Evolutionary conservation across 116 monocot species (phyloP).

Genomic region (Posidonia oceanica): DNA sequence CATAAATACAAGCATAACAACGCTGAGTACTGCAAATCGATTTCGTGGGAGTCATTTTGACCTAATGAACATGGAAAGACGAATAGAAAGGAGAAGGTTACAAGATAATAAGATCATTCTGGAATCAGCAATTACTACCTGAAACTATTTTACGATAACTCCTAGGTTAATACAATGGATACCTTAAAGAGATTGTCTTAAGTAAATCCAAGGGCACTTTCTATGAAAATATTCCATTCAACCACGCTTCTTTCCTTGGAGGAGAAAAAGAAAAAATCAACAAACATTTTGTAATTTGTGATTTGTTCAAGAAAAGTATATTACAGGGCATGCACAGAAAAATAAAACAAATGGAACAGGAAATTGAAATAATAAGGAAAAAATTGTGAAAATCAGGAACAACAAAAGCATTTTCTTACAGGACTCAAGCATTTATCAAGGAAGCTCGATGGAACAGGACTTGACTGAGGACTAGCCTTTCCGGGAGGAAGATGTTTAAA

Average conservation of each 20-base stretch:
- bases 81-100: too few species aligned
- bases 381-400: constrained; percentile 21
- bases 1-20: too few species aligned
- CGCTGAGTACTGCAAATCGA: too few species aligned
- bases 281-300: not conserved
- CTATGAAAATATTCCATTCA: not conserved
- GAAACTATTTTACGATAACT: too few species aligned
- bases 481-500: constrained; percentile 63
- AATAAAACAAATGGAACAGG: not conserved
- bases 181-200: too few species aligned
- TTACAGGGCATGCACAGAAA: not conserved
- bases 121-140: too few species aligned
- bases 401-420: constrained; percentile 37
- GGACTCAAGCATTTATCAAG: constrained; percentile 9
- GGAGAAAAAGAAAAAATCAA: not conserved
- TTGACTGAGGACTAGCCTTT: not conserved
- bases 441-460: constrained; percentile 13
- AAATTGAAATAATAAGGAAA: not conserved
- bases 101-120: too few species aligned
- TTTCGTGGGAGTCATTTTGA: too few species aligned
- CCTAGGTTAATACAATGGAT: too few species aligned
- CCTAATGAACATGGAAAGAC: too few species aligned
- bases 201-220: too few species aligned
- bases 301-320: not conserved
- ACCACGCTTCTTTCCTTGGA: not conserved